Evolutionary conservation across 2,329 filamentous ascomycete genomes (phyloP), one percentile per base, ranked within the genome.

Genomic region (Neonectria sp.): DNA sequence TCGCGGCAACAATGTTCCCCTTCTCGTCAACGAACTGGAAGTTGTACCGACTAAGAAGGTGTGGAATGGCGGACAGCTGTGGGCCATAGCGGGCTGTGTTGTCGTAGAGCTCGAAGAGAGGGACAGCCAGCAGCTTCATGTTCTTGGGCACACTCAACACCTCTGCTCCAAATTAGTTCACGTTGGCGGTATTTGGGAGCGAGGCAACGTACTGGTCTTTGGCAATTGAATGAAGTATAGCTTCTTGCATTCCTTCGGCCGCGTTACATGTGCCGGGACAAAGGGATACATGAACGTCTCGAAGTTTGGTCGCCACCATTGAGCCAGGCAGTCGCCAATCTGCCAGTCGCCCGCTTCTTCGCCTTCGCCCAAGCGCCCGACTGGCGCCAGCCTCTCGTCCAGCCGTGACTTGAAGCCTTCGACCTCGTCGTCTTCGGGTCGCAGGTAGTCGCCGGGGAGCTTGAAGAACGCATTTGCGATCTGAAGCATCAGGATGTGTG

Each of bases 261-360:
- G 88, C 21, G 95, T 98, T 69, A 98, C 94, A 83, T 99, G 96
- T 21, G 95, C 94, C 8, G 96, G 96, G 64, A 98, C 92, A 82
- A 98, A 99, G 1, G 96, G 96, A 80, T 99, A 99, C 95, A 99
- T 98, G 86, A 98, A 98, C 2, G 96, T 98, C 86, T 99, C 96
- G 80, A 98, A 98, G 85, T 98, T 99, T 60, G 96, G 96, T 65
- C 96, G 89, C 95, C 95, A 99, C 96, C 96, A 99, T 84, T 98
- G 95, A 60, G 96, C 95, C 63, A 99, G 87, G 55, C 95, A 97
- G 80, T 98, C 96, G 75, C 93, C 94, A 74, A 99, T 91, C 80
- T 97, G 89, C 96, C 96, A 99, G 78, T 97, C 94, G 21, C 79
- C 81, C 71, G 93, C 93, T 79, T 95, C 95, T 75, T 96, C 93